Base-by-base conservation (phyloP, 2,329 filamentous ascomycete species). In the Decorospora gaudefroyi region DNA sequence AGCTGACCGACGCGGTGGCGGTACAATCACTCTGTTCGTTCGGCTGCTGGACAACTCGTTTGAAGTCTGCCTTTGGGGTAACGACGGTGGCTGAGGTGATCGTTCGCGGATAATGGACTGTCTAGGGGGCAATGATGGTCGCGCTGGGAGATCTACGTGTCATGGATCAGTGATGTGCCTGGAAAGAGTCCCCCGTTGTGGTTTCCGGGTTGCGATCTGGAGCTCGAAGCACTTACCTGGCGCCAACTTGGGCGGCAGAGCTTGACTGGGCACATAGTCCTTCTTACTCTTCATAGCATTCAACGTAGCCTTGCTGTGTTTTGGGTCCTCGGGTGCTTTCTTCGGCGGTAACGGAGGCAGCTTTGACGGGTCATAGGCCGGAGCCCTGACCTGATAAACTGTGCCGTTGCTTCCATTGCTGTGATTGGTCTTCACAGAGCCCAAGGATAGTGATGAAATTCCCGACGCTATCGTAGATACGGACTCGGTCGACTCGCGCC, bases 311-410 rank as follows among this genome's bases (percentile, higher is more conserved):
- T 67, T 67, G 42, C 60, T 63, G 40, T 62, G 64, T 32, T 74
- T 72, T 32, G 65, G 65, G 26, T 75, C 67, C 34, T 72, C 70
- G n/a, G 69, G 60, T n/a, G 64, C 57, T 36, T 62, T 68, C 55
- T 77, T 81, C 1, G 77, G 74, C 34, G 80, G 80, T 23, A 83
- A 68, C 19, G 76, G 71, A 37, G 82, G 82, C 7, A 84, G 65
- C 25, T 75, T 73, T 10, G 74, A 65, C 34, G 80, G 76, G 47
- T 81, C 79, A 68, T 77, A 85, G 32, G 76, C 76, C 7, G 82
- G 82, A 4, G 81, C 78, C 56, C 76, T 75, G 33, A 79, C 67
- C 29, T 72, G 68, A 44, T 68, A 65, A 16, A 65, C 34, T 11
- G 61, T 51, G 13, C 63, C 67, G 50, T 65, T 45, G 19, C 39